These are phyloP conservation scores for Vitis hybrid DNA, from an alignment of 177 flowering plant species.

Conservation along the genomic window DNA sequence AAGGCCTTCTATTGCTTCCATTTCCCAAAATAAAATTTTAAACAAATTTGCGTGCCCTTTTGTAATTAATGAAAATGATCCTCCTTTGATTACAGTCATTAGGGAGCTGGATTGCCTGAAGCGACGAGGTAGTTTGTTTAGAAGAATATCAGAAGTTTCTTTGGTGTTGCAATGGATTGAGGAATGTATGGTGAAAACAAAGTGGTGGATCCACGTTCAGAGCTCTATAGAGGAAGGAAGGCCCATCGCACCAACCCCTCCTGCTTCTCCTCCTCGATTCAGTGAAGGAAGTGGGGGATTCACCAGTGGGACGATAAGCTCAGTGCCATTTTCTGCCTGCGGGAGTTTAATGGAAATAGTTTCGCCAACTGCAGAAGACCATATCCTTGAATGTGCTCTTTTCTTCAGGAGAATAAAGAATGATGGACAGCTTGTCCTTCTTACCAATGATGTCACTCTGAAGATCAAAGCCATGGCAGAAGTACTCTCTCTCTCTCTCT, in stretches of 20 bases:
- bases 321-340: constrained; percentile 32
- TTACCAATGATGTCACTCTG: constrained; percentile 57
- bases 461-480: constrained; percentile 98
- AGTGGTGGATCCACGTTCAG: constrained; percentile 91
- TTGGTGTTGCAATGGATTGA: constrained; percentile 76
- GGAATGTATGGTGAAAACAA: constrained; percentile 64
- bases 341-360: constrained; percentile 42
- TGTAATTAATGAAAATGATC: constrained; percentile 1
- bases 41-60: neutral
- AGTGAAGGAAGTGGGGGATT: constrained; percentile 33
- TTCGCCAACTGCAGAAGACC: constrained; percentile 78
- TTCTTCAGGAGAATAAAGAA: constrained; percentile 37
- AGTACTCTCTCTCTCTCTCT: constrained; percentile 30
- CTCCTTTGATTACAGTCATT: constrained; percentile 48
- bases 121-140: constrained; percentile 50
- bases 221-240: constrained; percentile 59
- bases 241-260: constrained; percentile 76
- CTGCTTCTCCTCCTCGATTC: constrained; percentile 54
- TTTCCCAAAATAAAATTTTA: neutral
- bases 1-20: neutral
- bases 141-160: constrained; percentile 52
- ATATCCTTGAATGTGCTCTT: constrained; percentile 81
- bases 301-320: constrained; percentile 19
- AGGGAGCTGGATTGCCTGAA: constrained; percentile 72
- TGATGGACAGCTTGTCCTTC: constrained; percentile 66